A percentile compares a stretch with the other conserved stretches of the same genome.
phyloP scores from a whole-genome alignment of 2,329 filamentous ascomycete genomes.

The Aspergillus sclerotialis region DNA sequence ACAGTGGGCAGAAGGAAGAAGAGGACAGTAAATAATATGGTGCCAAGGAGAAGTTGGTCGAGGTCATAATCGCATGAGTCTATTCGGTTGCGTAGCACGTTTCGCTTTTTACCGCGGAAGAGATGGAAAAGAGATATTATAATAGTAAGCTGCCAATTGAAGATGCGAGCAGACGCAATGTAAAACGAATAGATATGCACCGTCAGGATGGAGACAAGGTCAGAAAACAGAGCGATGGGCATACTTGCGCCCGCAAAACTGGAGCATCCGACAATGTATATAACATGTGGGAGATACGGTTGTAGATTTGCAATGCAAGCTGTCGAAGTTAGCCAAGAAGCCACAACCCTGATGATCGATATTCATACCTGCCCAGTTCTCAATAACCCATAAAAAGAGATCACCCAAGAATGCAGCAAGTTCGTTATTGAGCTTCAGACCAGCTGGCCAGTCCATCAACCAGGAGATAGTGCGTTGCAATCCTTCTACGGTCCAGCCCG shows the following conservation, averaged over 20 bases:
- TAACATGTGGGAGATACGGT: slow-evolving; percentile 74
- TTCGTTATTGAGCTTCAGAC: slow-evolving; percentile 90
- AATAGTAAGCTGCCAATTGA: slow-evolving; percentile 97
- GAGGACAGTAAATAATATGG: slow-evolving; percentile 89
- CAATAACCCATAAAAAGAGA: slow-evolving; percentile 95
- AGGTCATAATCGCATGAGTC: slow-evolving; percentile 98
- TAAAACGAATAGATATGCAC: slow-evolving; percentile 98
- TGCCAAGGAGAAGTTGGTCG: slow-evolving; percentile 91
- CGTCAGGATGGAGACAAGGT: slow-evolving; percentile 83
- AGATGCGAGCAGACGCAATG: slow-evolving; percentile 91
- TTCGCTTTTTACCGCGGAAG: slow-evolving; percentile 96
- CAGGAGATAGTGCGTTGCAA: slow-evolving; percentile 84
- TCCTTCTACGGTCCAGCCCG: slow-evolving; percentile 78
- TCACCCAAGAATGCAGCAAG: slow-evolving; percentile 91
- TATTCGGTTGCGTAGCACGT: slow-evolving; percentile 92
- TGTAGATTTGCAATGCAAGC: slow-evolving; percentile 70
- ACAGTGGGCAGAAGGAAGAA: slow-evolving; percentile 95
- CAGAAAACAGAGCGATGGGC: slow-evolving; percentile 92
- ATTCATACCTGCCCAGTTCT: slow-evolving; percentile 78
- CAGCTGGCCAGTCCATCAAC: slow-evolving; percentile 93
- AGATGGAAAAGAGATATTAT: slow-evolving; percentile 97
- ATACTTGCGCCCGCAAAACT: slow-evolving; percentile 94
- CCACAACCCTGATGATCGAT: slow-evolving; percentile 1
- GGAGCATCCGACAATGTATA: slow-evolving; percentile 89
- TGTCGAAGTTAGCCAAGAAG: slow-evolving; percentile 24